Percentiles rank a stretch among this genome's conserved stretches.
phyloP scores from a whole-genome alignment of 768 basidiomycete genomes.

The Artomyces pyxidatus region DNA sequence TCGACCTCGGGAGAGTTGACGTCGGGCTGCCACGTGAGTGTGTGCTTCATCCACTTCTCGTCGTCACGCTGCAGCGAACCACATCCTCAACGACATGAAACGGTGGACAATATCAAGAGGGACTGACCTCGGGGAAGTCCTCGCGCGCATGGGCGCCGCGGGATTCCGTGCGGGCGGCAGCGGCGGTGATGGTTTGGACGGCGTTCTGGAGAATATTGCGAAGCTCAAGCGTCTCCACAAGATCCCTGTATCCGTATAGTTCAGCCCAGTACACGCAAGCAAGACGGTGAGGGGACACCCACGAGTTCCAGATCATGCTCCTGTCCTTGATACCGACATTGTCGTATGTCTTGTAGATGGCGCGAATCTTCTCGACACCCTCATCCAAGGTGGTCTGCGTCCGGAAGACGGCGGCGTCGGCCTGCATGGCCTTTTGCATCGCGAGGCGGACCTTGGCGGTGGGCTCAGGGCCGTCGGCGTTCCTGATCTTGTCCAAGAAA shows the following conservation, averaged over 20 bases:
- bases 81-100: background rate
- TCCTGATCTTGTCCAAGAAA: conserved; percentile 84
- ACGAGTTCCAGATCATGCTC: conserved; percentile 99
- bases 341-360: conserved; percentile 83
- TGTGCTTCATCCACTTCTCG: conserved; percentile 90
- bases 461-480: conserved; percentile 69
- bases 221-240: conserved; percentile 94
- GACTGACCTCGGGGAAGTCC: conserved; percentile 84
- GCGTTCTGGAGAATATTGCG: conserved; percentile 94
- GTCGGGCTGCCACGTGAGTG: conserved; percentile 88
- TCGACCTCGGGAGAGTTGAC: conserved; percentile 71
- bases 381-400: conserved; percentile 87
- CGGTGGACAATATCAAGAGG: background rate
- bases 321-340: conserved; percentile 96
- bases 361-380: conserved; percentile 79
- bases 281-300: conserved; percentile 29
- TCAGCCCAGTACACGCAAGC: background rate
- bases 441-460: conserved; percentile 88
- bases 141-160: conserved; percentile 99
- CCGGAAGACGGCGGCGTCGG: conserved; percentile 97
- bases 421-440: conserved; percentile 99
- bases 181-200: conserved; percentile 89
- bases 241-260: conserved; percentile 51
- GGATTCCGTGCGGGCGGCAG: conserved; percentile 91
- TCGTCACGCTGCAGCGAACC: conserved; percentile 71